Evolutionary conservation across 805 yeast species (phyloP).

Genomic region (Starmerella geochares): DNA sequence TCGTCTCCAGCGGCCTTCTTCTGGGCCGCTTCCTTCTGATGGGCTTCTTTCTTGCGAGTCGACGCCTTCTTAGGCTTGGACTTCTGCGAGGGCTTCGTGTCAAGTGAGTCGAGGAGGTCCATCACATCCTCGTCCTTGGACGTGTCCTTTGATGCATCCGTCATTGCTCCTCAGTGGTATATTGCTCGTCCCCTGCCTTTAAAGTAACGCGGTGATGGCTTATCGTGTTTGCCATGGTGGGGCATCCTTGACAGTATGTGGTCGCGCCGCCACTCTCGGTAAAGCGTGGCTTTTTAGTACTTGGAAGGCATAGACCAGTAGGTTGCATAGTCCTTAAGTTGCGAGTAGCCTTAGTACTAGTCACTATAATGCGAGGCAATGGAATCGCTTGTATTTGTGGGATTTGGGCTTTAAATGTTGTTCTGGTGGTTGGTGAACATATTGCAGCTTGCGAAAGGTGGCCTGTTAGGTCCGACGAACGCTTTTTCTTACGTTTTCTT

Average conservation of each 20-base stretch:
- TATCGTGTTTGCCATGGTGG: background rate
- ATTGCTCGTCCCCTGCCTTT: background rate
- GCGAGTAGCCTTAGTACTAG: too few relatives aligned
- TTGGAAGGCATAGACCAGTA: too few relatives aligned
- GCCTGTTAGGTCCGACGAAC: too few relatives aligned
- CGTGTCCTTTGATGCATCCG: background rate
- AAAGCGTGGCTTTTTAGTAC: background rate
- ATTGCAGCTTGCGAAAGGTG: too few relatives aligned
- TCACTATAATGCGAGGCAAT: too few relatives aligned
- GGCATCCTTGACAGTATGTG: background rate
- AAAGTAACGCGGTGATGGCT: background rate
- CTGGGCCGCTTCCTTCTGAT: constrained; percentile 5
- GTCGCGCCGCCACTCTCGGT: background rate
- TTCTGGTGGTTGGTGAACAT: too few relatives aligned
- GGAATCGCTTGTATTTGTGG: too few relatives aligned
- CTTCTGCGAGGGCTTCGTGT: constrained; percentile 22
- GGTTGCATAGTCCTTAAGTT: too few relatives aligned
- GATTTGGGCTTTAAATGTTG: too few relatives aligned
- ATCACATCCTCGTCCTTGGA: constrained; percentile 33
- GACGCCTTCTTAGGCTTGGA: constrained; percentile 23
- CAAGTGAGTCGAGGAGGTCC: constrained; percentile 35
- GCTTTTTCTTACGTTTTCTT: too few relatives aligned
- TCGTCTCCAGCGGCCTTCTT: constrained; percentile 33
- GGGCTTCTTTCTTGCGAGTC: constrained; percentile 16
- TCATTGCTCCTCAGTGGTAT: background rate